phyloP scores from a whole-genome alignment of 2,329 filamentous ascomycete genomes.

The Lizonia empirigonia region DNA sequence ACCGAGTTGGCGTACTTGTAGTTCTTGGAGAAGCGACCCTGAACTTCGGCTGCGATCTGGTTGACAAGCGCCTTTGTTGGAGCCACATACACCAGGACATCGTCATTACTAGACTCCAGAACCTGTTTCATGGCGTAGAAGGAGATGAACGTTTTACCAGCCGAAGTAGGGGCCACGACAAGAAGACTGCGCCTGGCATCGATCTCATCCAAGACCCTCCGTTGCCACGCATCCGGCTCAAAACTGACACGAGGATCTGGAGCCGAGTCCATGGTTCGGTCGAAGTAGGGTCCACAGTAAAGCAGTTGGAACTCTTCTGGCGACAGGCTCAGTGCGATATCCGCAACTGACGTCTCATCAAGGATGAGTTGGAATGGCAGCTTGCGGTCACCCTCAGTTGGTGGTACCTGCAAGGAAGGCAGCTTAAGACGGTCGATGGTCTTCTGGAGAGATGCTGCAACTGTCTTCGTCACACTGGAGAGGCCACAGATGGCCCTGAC shows the following conservation, averaged over 20 bases:
- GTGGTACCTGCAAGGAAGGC: constrained; percentile 42
- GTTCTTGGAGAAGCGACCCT: constrained; percentile 73
- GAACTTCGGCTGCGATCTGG: constrained; percentile 79
- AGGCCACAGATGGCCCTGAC: constrained; percentile 37
- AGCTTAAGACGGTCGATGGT: constrained; percentile 50
- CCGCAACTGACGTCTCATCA: constrained; percentile 24
- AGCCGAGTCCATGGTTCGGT: constrained; percentile 72
- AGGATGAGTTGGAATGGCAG: constrained; percentile 52
- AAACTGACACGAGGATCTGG: constrained; percentile 74
- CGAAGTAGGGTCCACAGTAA: constrained; percentile 74
- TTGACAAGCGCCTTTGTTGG: constrained; percentile 84
- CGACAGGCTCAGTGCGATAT: constrained; percentile 47
- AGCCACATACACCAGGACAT: constrained; percentile 77
- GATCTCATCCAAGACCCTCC: constrained; percentile 73
- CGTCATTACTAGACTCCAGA: constrained; percentile 69
- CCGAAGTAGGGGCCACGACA: constrained; percentile 77
- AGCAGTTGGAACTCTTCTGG: constrained; percentile 68
- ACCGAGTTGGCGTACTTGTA: constrained; percentile 68
- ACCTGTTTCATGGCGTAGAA: constrained; percentile 85
- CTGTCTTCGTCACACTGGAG: constrained; percentile 37
- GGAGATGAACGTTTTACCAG: constrained; percentile 82
- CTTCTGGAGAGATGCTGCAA: constrained; percentile 38
- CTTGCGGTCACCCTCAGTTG: constrained; percentile 45
- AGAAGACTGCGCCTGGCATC: constrained; percentile 73
- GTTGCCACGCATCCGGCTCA: constrained; percentile 77